A percentile compares a stretch with the other conserved stretches of the same genome.
These are phyloP conservation scores for Erigeron canadensis DNA, from an alignment of 129 eudicot species.

Conservation along the genomic window DNA sequence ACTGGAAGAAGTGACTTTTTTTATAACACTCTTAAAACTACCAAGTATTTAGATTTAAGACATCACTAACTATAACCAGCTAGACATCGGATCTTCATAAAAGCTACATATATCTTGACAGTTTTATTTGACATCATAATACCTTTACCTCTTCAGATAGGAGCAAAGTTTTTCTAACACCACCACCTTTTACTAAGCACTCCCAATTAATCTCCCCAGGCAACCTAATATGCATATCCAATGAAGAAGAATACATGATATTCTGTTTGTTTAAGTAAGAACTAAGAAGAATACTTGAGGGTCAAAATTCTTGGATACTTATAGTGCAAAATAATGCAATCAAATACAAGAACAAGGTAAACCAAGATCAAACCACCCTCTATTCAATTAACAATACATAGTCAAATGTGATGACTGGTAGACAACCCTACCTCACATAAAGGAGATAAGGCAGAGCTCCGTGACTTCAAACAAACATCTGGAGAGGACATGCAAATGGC, in stretches of 20 bases:
- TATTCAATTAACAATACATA: neutral
- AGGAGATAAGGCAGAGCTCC: constrained; percentile 61
- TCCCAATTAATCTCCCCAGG: neutral
- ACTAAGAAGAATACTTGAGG: neutral
- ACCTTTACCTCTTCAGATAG: neutral
- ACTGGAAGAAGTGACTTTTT: no score
- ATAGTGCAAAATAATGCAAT: neutral
- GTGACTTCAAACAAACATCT: constrained; percentile 64
- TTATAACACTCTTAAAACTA: no score
- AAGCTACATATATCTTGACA: no score
- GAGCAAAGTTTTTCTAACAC: neutral
- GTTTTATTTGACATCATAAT: no score
- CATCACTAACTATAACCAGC: no score
- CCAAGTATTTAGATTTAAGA: no score
- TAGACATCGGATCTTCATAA: no score
- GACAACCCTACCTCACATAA: constrained; percentile 51
- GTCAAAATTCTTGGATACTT: neutral
- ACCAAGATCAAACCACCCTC: neutral
- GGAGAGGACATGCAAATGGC: constrained; percentile 60
- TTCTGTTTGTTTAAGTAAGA: neutral
- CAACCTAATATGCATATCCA: neutral
- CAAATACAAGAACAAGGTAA: neutral
- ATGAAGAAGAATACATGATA: neutral
- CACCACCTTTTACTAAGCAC: neutral
- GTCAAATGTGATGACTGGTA: constrained; percentile 14